Evolutionary conservation across 208 protist species (phyloP), one percentile per base, ranked within the genome.

Genomic region (Acanthamoeba sp.): DNA sequence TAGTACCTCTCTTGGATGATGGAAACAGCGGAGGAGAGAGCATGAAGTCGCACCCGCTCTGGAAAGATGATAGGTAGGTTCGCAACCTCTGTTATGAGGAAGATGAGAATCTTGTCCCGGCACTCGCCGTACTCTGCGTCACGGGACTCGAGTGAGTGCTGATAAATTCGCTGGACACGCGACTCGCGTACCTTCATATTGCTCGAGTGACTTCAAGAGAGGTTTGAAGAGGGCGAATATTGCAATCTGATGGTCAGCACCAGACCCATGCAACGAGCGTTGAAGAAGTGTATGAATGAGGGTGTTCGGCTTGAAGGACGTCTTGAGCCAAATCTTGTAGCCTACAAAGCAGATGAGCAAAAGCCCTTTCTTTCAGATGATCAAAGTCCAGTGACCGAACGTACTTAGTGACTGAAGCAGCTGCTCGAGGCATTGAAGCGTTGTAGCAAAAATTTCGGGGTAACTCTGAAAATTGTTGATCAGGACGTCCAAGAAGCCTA

Each of bases 121-220:
- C 20, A 73, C 7, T 91, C 62, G 6, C 12, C 18, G n/a, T 76
- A 76, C 12, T 38, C 85, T 36, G 16, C 5, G n/a, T 9, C 12
- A 29, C 14, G 40, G 1, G 24, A 38, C n/a, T n/a, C n/a, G n/a
- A n/a, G n/a, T n/a, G n/a, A n/a, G n/a, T n/a, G n/a, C n/a, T n/a
- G n/a, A n/a, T n/a, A n/a, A n/a, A 22, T 20, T 80, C 32, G 18
- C 71, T 80, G n/a, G n/a, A n/a, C n/a, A n/a, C n/a, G n/a, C n/a
- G n/a, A n/a, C n/a, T n/a, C n/a, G n/a, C 48, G 12, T 29, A 90
- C 84, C 84, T 64, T 90, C 85, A 42, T 52, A 91, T 66, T n/a
- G 34, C 18, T 91, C 57, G 0, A 91, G 62, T 38, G 85, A 76
- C 24, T 66, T 27, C 6, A 91, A 14, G 5, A 91, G 62, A 10